These are phyloP conservation scores for Rosa multiflora DNA, from an alignment of 306 rosid genomes.

Conservation along the genomic window DNA sequence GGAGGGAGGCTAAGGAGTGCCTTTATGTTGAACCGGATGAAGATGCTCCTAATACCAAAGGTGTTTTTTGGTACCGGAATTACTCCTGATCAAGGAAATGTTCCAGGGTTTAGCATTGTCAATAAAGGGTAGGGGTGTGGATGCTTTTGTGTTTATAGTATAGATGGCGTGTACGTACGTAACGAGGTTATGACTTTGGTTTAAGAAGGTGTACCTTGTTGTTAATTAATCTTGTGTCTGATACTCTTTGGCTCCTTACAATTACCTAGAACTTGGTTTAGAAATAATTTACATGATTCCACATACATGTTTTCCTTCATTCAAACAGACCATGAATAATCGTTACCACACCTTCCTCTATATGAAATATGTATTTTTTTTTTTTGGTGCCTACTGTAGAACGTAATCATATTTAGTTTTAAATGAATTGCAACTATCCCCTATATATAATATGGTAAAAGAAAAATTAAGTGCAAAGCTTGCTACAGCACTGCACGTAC, in stretches of 20 bases:
- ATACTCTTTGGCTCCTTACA: not conserved
- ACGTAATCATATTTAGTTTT: too few species aligned
- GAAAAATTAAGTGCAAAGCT: not conserved
- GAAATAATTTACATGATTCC: too few species aligned
- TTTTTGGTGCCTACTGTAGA: too few species aligned
- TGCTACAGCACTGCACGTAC: not conserved
- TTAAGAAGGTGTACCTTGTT: not conserved
- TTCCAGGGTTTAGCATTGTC: not conserved
- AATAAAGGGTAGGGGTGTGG: not conserved
- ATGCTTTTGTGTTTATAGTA: not conserved
- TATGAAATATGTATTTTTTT: too few species aligned
- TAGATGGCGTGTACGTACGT: not conserved
- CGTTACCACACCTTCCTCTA: too few species aligned
- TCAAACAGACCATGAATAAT: too few species aligned
- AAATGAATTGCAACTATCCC: too few species aligned
- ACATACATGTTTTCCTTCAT: too few species aligned
- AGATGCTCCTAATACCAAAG: constrained; percentile 31
- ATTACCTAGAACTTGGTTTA: too few species aligned
- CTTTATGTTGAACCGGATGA: constrained; percentile 64
- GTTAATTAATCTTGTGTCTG: not conserved
- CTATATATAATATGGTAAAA: too few species aligned
- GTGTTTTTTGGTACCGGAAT: constrained; percentile 69
- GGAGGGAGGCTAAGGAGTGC: constrained; percentile 86
- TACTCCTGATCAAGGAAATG: constrained; percentile 40
- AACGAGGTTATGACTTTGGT: not conserved